Base-by-base conservation (phyloP, 352 stramenopile species). In the Globisporangium barbulae region DNA sequence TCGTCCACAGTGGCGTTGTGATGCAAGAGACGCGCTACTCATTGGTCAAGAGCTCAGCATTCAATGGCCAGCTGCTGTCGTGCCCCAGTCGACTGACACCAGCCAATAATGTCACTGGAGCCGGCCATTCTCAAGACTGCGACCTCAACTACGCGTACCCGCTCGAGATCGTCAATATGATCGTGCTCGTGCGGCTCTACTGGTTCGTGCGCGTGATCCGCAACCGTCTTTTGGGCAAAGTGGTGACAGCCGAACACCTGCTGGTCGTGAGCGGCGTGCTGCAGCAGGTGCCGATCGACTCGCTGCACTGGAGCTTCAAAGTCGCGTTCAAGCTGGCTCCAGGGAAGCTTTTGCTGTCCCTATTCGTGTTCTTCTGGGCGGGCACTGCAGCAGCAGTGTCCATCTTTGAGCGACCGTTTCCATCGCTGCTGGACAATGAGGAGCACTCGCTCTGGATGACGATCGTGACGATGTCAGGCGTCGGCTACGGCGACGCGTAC, bases 401-500 rank as follows among this genome's bases (percentile, higher is more conserved):
- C 9, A 83, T 88, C 10, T 77, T 89, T 44, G 81, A 89, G 62
- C 69, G 79, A 6, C 81, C 81, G 5, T 83, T 86, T 53, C 79
- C 81, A 1, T 88, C 77, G 4, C 69, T 76, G 10, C 53, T 90
- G 8, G 77, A 89, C 47, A 71, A 74, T 8, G 79, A 90, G 54
- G 75, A 80, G 31, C 72, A 88, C 54, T 79, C 78, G 30, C 64
- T 90, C 31, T 90, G 81, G 81, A 70, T 90, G 30, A 78, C 76
- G 2, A 79, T 90, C 22, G 81, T 84, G 53, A 87, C 78, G 3
- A 90, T 88, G 68, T 76, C 81, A 1, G 68, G 69, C 4, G 81
- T 90, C 5, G 81, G 81, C 8, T 90, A 88, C 48, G 81, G 81
- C 3, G 81, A 90, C 53, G 63, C 73, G 28, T 88, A 81, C 42